Evolutionary conservation across 805 yeast genomes (phyloP).

Genomic region (Candida silvicultrix): DNA sequence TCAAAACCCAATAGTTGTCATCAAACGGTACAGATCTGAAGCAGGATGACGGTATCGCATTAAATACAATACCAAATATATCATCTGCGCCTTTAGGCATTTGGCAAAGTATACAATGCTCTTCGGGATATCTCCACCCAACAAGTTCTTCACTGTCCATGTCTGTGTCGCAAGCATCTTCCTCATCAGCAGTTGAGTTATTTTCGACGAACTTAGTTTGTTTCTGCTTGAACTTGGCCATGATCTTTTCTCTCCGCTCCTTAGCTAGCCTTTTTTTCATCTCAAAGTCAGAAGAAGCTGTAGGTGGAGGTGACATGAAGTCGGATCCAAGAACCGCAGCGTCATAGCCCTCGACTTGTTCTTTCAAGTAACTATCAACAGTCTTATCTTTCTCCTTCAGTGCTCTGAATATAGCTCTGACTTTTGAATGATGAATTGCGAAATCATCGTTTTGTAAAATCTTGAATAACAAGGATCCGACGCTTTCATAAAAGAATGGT

Average conservation of each 20-base stretch:
- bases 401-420: conserved; percentile 45
- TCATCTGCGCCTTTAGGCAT: conserved; percentile 62
- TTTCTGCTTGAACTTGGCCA: conserved; percentile 76
- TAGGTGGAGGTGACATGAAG: not conserved
- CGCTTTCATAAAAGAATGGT: conserved; percentile 30
- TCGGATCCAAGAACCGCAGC: conserved; percentile 6
- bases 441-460: conserved; percentile 36
- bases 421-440: conserved; percentile 41
- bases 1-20: conserved; percentile 57
- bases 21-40: conserved; percentile 60
- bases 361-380: conserved; percentile 24
- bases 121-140: conserved; percentile 63
- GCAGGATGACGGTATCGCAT: conserved; percentile 50
- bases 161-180: conserved; percentile 32
- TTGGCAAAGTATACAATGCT: conserved; percentile 76
- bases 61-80: conserved; percentile 70
- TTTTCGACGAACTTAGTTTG: conserved; percentile 69
- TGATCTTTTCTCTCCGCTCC: conserved; percentile 58
- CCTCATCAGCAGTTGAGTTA: conserved; percentile 28
- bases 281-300: conserved; percentile 33
- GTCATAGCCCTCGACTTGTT: conserved; percentile 32
- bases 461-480: conserved; percentile 32
- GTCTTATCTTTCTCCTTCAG: conserved; percentile 23
- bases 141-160: conserved; percentile 27
- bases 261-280: conserved; percentile 64